Evolutionary conservation across 164 flowering plant genomes (phyloP), one percentile per base, ranked within the genome.

Genomic region (Macadamia tetraphylla): DNA sequence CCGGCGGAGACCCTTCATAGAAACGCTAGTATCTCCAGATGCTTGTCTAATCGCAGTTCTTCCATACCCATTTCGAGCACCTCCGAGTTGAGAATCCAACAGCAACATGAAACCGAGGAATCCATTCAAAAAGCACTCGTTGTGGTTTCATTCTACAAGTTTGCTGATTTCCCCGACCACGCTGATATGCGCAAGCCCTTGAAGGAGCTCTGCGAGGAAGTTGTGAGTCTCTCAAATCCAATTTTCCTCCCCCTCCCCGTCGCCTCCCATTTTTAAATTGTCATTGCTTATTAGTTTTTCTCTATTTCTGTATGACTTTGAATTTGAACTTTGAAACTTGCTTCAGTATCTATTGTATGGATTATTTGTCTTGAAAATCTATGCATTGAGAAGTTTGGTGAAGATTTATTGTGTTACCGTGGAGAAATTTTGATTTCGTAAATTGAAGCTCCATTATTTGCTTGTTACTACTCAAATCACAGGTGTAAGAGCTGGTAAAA

Each of bases 141-240:
- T 23, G 97, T 94, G 31, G 91, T 94, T 11, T 94, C 98, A 13
- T 94, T 94, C 80, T 92, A 92, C 82, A 92, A 90, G 83, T 94
- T 92, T 56, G 97, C 97, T 32, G 91, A 92, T 83, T 92, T 94
- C 65, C 91, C 91, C 0, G 97, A 92, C 80, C 87, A 91, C 60
- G 92, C 90, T 29, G 77, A 84, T 32, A 29, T 92, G 73, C 81
- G 97, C 12, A 78, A 70, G 51, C 98, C 98, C 17, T 75, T 94
- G 84, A 94, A 88, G 84, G 81, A 79, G 29, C 95, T 94, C 68
- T 92, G 98, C 60, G 73, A 90, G 67, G 65, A 81, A 69, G 73
- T 87, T 93, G 97, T 94, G 77, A 73, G 68, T 35, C 14, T 23
- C 56, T 52, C 29, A 15, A 0, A 9, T 30, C 29, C 73, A 7